Evolutionary conservation across 2,329 filamentous ascomycete genomes (phyloP).

Genomic region (Zelopaecilomyces penicillatus): DNA sequence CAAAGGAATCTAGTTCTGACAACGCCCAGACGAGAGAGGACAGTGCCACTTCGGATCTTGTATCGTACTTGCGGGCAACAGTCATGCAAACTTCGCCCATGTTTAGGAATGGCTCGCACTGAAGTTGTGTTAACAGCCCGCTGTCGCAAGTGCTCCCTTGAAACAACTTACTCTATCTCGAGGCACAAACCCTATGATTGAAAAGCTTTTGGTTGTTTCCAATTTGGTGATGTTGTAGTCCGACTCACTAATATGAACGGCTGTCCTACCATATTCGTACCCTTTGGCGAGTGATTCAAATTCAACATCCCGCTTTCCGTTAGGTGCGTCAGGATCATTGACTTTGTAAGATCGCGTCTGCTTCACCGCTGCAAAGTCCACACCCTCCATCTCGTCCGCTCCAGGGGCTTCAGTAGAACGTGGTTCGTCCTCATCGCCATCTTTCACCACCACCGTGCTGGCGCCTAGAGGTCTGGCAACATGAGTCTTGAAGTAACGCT

Average conservation of each 20-base stretch:
- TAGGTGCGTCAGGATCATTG: slow-evolving; percentile 62
- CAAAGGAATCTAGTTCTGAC: slow-evolving; percentile 75
- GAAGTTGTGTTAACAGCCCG: slow-evolving; percentile 7
- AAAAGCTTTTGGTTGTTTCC: slow-evolving; percentile 65
- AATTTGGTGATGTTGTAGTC: slow-evolving; percentile 86
- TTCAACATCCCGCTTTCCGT: slow-evolving; percentile 73
- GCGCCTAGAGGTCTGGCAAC: slow-evolving; percentile 65
- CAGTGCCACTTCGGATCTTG: slow-evolving; percentile 74
- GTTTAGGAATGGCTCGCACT: slow-evolving; percentile 78
- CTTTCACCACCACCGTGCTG: slow-evolving; percentile 61
- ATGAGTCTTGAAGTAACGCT: slow-evolving; percentile 84
- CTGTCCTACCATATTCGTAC: slow-evolving; percentile 87
- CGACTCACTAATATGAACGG: slow-evolving; percentile 78
- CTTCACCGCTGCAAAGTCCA: slow-evolving; percentile 62
- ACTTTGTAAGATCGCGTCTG: slow-evolving; percentile 74
- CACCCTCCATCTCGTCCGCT: slow-evolving; percentile 39
- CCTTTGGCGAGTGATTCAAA: slow-evolving; percentile 83
- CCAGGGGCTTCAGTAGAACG: slow-evolving; percentile 45
- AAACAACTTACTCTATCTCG: slow-evolving; percentile 50
- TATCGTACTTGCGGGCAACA: slow-evolving; percentile 66
- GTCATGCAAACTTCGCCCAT: slow-evolving; percentile 76
- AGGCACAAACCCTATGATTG: slow-evolving; percentile 80
- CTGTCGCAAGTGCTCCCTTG: neutral
- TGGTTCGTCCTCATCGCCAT: slow-evolving; percentile 36
- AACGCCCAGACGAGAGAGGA: slow-evolving; percentile 87